phyloP scores from a whole-genome alignment of 2,329 filamentous ascomycete genomes.

The Colletotrichum camelliae region DNA sequence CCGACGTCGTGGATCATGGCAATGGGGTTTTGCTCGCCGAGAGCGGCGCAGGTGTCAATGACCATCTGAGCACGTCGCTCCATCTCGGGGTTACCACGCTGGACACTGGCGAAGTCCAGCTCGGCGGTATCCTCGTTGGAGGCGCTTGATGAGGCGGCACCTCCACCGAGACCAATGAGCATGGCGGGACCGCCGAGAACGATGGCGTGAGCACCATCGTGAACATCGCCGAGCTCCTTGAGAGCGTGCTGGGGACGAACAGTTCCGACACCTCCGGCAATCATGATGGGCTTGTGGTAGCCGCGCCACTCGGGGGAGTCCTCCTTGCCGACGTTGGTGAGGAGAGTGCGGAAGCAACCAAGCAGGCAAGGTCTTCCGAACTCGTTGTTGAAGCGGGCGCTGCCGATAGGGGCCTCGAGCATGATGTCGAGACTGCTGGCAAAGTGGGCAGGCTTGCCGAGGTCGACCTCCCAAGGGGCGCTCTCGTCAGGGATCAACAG shows the following conservation, averaged over 20 bases:
- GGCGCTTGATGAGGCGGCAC: slow-evolving; percentile 89
- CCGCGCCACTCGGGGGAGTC: slow-evolving; percentile 74
- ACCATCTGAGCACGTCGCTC: slow-evolving; percentile 96
- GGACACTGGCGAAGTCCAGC: slow-evolving; percentile 95
- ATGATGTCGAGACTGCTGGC: slow-evolving; percentile 96
- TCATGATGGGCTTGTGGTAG: slow-evolving; percentile 99
- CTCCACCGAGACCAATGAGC: slow-evolving; percentile 95
- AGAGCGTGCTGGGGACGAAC: slow-evolving; percentile 90
- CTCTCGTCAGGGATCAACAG: slow-evolving; percentile 83
- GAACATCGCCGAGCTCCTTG: slow-evolving; percentile 80
- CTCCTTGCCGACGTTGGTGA: slow-evolving; percentile 67
- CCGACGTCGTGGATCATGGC: slow-evolving; percentile 98
- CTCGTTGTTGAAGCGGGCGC: slow-evolving; percentile 96
- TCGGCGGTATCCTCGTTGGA: slow-evolving; percentile 90
- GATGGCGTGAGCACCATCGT: slow-evolving; percentile 86
- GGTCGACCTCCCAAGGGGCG: slow-evolving; percentile 89
- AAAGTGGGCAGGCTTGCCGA: slow-evolving; percentile 90
- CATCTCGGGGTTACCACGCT: slow-evolving; percentile 96
- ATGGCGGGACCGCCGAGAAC: slow-evolving; percentile 96
- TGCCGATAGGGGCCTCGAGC: slow-evolving; percentile 95
- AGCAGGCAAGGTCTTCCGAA: slow-evolving; percentile 89
- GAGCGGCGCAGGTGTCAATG: slow-evolving; percentile 89
- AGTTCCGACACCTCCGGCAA: slow-evolving; percentile 93
- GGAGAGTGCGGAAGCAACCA: slow-evolving; percentile 90
- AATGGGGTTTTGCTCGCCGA: slow-evolving; percentile 87